Base-by-base conservation (phyloP, 257 asterid genomes). In the Scutellaria barbata region DNA sequence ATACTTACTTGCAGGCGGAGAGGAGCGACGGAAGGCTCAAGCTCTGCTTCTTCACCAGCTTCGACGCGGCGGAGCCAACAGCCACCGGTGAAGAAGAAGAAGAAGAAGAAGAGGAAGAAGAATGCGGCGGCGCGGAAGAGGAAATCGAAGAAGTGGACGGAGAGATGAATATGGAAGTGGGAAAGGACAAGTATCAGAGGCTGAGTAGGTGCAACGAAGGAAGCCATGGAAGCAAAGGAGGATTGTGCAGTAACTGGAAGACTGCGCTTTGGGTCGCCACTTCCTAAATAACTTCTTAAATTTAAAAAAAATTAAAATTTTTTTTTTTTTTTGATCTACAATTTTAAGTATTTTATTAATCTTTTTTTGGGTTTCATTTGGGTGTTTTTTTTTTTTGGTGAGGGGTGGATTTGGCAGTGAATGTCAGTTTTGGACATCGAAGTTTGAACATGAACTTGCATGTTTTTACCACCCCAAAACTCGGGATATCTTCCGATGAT, bases 21-120 rank as follows among this genome's bases (percentile, higher is more conserved):
- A 65, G 98, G 66, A 81, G 88, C 71, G 80, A 82, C 76, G 99
- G 99, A 39, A 79, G 96, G 55, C 96, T 95, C 5, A 80, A 82
- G 81, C 81, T 94, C 30, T 71, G 81, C 45, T 74, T 81, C 55
- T 16, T 67, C 66, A 79, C 76, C 3, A 52, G 40, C 47, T 25
- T 68, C 53, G 83, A 72, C 62, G 33, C 16, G 81, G 43, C 70
- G 70, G 73, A 69, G 62, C 22, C 47, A 4, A 12, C 65, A 73
- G 6, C 72, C 9, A 51, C 46, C 63, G 46, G 45, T 7, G 59
- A 53, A 1, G 39, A 16, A 1, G 71, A 63, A 4, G 18, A 65
- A 7, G 75, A 45, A 37, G 61, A 6, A 14, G 63, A 22, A 3
- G 75, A 10, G 10, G 83, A 77, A 6, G 58, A 67, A 3, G 87